Conservation (phyloP, 2,329 filamentous ascomycete species). For the Phialophora verrucosa region DNA sequence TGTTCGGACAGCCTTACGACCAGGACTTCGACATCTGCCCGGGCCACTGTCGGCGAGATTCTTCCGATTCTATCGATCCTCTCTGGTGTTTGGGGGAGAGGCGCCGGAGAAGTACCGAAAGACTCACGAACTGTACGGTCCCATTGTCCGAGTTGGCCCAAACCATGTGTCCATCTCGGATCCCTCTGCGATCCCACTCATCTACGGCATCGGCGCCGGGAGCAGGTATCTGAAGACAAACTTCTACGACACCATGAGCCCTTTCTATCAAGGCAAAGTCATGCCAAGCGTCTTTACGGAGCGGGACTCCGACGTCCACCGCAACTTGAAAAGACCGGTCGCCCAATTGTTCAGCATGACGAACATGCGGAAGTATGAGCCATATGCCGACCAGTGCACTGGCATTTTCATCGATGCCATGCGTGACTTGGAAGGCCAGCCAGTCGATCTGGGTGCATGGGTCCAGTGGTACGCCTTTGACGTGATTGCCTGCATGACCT, state of each 20-base stretch:
- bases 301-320: slow-evolving; percentile 20
- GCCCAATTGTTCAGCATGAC: slow-evolving; percentile 56
- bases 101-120: slow-evolving; percentile 9
- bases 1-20: slow-evolving; percentile 1
- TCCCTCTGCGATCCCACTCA: slow-evolving; percentile 26
- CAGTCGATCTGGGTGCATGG: slow-evolving; percentile 54
- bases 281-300: slow-evolving; percentile 30
- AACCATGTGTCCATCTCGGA: slow-evolving; percentile 30
- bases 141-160: slow-evolving; percentile 26
- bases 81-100: slow-evolving; percentile 5
- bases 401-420: slow-evolving; percentile 24
- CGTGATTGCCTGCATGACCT: slow-evolving; percentile 55
- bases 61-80: slow-evolving; percentile 75
- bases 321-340: slow-evolving; percentile 44
- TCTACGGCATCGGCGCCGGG: slow-evolving; percentile 24
- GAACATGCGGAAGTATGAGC: slow-evolving; percentile 55
- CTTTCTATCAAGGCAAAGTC: slow-evolving; percentile 20
- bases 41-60: slow-evolving; percentile 71
- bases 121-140: slow-evolving; percentile 24
- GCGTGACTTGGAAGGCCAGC: slow-evolving; percentile 22
- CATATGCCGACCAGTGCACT: slow-evolving; percentile 50
- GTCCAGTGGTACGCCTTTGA: slow-evolving; percentile 82
- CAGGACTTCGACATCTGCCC: slow-evolving; percentile 49
- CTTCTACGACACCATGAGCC: slow-evolving; percentile 22
- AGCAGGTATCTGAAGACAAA: slow-evolving; percentile 26